Conservation (phyloP, 257 asterid genomes). For the Scutellaria barbata region DNA sequence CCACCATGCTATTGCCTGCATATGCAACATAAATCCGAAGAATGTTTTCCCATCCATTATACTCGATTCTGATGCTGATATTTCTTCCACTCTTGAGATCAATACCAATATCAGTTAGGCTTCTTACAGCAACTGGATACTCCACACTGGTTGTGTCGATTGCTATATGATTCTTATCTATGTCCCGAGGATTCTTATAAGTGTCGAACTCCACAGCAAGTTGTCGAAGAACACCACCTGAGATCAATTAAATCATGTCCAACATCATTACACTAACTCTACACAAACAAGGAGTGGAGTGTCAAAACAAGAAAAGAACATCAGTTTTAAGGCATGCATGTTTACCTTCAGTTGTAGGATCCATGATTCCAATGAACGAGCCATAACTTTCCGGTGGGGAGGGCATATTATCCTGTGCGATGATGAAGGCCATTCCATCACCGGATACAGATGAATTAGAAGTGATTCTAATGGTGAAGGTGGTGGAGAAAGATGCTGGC, state of each 20-base stretch:
- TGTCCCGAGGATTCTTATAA: conserved; percentile 60
- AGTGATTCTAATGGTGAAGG: conserved; percentile 50
- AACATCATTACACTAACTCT: neutral
- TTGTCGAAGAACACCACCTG: conserved; percentile 56
- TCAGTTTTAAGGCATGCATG: neutral
- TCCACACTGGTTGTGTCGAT: conserved; percentile 60
- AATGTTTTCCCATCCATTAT: conserved; percentile 57
- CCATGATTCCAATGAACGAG: conserved; percentile 68
- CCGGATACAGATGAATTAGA: conserved; percentile 55
- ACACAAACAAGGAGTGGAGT: neutral
- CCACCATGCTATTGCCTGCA: conserved; percentile 38
- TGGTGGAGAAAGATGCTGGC: conserved; percentile 67
- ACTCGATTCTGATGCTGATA: conserved; percentile 47
- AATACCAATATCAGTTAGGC: conserved; percentile 52
- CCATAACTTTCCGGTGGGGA: conserved; percentile 68
- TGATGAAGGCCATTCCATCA: conserved; percentile 68
- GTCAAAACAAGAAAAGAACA: neutral
- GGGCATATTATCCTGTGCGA: conserved; percentile 58
- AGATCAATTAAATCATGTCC: neutral
- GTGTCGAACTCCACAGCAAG: conserved; percentile 68
- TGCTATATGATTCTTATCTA: conserved; percentile 59
- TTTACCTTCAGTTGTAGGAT: conserved; percentile 67
- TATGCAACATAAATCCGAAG: conserved; percentile 53
- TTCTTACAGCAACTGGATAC: conserved; percentile 52
- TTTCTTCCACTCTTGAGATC: conserved; percentile 57